Percentiles rank a stretch among this genome's conserved stretches.
Evolutionary conservation across 306 rosid species (phyloP).

Genomic region (Trichosanthes cucumerina): DNA sequence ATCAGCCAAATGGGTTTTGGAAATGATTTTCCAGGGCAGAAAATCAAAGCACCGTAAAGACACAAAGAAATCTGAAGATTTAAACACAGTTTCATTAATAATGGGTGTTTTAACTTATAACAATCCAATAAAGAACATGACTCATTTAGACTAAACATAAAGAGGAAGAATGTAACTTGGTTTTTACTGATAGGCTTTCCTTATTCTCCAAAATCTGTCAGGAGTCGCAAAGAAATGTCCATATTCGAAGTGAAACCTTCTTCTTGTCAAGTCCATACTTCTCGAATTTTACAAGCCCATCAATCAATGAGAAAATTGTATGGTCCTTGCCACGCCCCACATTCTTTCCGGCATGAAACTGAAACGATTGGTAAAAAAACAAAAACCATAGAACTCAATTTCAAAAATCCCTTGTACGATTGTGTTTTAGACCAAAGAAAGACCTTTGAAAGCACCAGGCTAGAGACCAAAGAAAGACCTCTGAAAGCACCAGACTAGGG

Average conservation of each 20-base stretch:
- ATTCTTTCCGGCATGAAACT: constrained; percentile 94
- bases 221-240: too few species aligned
- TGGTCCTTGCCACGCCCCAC: constrained; percentile 91
- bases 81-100: not conserved
- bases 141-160: not conserved
- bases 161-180: not conserved
- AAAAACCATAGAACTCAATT: not conserved
- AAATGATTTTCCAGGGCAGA: not conserved
- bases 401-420: not conserved
- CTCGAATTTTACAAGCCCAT: constrained; percentile 89
- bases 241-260: constrained; percentile 42
- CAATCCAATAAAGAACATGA: not conserved
- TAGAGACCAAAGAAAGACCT: constrained; percentile 50
- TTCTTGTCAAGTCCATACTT: constrained; percentile 86
- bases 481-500: constrained; percentile 59
- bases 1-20: not conserved
- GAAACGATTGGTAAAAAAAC: not conserved
- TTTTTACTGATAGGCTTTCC: too few species aligned
- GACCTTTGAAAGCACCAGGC: too few species aligned
- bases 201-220: too few species aligned
- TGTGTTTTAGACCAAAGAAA: too few species aligned
- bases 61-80: not conserved
- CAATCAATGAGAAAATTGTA: constrained; percentile 87
- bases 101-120: not conserved
- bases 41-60: not conserved